phyloP scores from a whole-genome alignment of 257 asterid genomes.

The Jacaranda mimosifolia region DNA sequence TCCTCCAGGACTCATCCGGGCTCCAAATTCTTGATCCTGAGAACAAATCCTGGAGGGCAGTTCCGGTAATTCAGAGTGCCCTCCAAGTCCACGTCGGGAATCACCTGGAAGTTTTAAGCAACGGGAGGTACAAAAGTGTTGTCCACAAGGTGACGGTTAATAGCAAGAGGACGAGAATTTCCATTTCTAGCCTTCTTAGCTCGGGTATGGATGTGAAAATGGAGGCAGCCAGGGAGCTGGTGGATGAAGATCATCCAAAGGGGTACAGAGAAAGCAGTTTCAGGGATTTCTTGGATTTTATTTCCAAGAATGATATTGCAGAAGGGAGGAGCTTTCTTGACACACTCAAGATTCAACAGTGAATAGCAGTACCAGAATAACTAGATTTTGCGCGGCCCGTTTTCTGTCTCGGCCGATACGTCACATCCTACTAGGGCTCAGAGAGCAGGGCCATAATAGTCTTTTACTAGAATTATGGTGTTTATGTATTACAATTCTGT shows the following conservation, averaged over 20 bases:
- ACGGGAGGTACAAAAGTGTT: conserved; percentile 52
- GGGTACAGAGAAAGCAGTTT: conserved; percentile 56
- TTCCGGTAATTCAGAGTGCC: conserved; percentile 35
- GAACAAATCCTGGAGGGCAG: conserved; percentile 40
- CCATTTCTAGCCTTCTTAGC: conserved; percentile 56
- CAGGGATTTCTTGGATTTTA: conserved; percentile 52
- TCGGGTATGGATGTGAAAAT: conserved; percentile 59
- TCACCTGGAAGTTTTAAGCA: conserved; percentile 62
- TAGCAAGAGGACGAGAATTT: conserved; percentile 45
- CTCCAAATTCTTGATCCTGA: conserved; percentile 39
- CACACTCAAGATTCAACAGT: conserved; percentile 34
- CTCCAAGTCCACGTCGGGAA: conserved; percentile 61
- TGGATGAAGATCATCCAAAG: conserved; percentile 41
- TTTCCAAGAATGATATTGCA: conserved; percentile 48
- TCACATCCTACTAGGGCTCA: conserved; percentile 16
- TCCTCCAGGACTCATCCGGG: conserved; percentile 50
- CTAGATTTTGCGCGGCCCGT: background rate
- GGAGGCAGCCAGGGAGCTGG: conserved; percentile 47
- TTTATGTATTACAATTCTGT: background rate
- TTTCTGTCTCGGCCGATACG: conserved; percentile 12
- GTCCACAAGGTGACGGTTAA: conserved; percentile 45
- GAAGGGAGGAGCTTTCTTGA: conserved; percentile 48
- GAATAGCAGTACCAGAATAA: background rate
- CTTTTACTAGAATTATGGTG: background rate
- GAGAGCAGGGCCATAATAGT: background rate